A percentile compares a stretch with the other conserved stretches of the same genome.
These are phyloP conservation scores for Coemansia sp. DNA, from an alignment of 192 early-diverging fungal genomes.

Conservation along the genomic window DNA sequence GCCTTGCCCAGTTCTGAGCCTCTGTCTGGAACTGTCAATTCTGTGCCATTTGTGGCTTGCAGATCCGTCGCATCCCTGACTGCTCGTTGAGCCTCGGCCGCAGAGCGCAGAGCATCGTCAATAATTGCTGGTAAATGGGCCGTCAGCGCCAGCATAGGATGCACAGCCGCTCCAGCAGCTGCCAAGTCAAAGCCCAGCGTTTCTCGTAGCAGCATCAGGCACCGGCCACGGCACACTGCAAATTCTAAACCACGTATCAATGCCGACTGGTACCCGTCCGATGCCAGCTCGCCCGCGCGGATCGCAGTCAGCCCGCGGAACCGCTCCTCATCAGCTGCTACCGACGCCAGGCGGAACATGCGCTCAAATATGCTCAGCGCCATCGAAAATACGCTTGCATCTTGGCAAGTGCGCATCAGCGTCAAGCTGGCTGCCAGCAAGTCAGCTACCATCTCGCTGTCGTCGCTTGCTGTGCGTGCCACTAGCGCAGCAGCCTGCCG, in stretches of 20 bases:
- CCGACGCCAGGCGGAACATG: constrained; percentile 17
- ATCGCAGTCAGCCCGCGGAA: constrained; percentile 10
- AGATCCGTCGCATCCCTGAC: background rate
- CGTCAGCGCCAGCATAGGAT: constrained; percentile 28
- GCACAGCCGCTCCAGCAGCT: background rate
- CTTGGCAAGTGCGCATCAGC: constrained; percentile 39
- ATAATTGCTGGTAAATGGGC: constrained; percentile 30
- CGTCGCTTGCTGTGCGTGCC: constrained; percentile 27
- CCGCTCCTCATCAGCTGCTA: constrained; percentile 2
- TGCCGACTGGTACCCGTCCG: constrained; percentile 22
- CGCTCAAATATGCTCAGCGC: constrained; percentile 49
- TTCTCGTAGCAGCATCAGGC: constrained; percentile 27
- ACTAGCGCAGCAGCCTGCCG: constrained; percentile 34
- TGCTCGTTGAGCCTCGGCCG: constrained; percentile 7
- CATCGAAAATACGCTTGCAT: constrained; percentile 18
- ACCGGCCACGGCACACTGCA: constrained; percentile 35
- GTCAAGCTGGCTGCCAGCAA: constrained; percentile 27
- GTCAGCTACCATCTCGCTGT: constrained; percentile 24
- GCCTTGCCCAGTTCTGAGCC: background rate
- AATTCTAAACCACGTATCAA: constrained; percentile 43
- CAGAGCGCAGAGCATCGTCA: constrained; percentile 13
- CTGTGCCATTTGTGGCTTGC: too few relatives aligned
- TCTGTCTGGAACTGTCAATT: too few relatives aligned
- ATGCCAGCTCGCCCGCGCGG: constrained; percentile 10
- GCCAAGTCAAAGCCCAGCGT: constrained; percentile 17